Base-by-base conservation (phyloP, 768 basidiomycete genomes). In the Rhizopogon vinicolor region DNA sequence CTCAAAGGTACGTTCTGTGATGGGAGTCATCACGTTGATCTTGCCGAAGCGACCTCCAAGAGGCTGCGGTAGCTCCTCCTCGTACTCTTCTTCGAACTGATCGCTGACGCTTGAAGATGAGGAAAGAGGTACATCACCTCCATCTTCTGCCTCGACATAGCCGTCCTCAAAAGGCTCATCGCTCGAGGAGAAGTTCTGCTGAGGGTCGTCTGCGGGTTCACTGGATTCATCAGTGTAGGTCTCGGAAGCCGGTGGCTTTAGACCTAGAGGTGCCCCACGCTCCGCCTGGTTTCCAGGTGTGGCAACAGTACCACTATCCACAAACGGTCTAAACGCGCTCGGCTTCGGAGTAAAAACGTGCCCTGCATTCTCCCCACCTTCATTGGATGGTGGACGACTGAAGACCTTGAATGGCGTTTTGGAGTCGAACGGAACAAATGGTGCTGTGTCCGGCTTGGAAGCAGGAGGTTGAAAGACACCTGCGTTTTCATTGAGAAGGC, bases 21-120 rank as follows among this genome's bases (percentile, higher is more conserved):
- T 98, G 3, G 97, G 96, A 8, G 96, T 98, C 93, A 99, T 94
- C 54, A 95, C 86, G 65, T 89, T 86, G 72, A 98, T 90, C 55
- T 81, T 78, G 37, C 88, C 89, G 65, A 91, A 89, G 28, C 90
- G 82, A 16, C 89, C 86, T 14, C 86, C 87, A 50, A 87, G 75
- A 29, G 88, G 86, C 16, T 68, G 68, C 37, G 62, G 64, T 50
- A 70, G 65, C 41, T 63, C 65, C 4, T 65, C 62, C 18, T 71
- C 67, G 16, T 63, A 66, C 12, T 65, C 62, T 39, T 58, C 69
- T 39, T 58, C 69, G n/a, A 53, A 59, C 35, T 67, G 48, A 39
- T 55, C 54, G 12, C 28, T 60, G 1, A 41, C 62, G 64, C 45
- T 28, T 63, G 57, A 63, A 59, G 66, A 69, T 14, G 70, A 63